phyloP scores from a whole-genome alignment of 1,284 basidiomycete species.

The Ustilago nuda region DNA sequence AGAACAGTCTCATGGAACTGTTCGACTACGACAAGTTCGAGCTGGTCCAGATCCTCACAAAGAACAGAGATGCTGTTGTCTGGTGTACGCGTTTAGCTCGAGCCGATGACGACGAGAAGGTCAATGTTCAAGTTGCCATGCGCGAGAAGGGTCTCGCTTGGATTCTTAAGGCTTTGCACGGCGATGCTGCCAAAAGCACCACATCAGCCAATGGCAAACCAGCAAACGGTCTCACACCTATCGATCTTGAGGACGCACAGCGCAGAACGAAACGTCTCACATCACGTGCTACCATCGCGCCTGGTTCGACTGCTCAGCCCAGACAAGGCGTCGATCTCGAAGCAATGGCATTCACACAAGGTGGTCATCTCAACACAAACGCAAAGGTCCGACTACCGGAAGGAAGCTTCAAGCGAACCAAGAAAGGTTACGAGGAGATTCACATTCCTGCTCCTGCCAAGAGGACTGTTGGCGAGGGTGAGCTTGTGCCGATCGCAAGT shows the following conservation, averaged over 20 bases:
- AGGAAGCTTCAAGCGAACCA: conserved; percentile 94
- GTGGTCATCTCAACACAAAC: conserved; percentile 96
- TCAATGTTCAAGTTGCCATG: conserved; percentile 98
- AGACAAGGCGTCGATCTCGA: conserved; percentile 90
- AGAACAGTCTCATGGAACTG: conserved; percentile 96
- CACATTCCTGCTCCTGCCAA: conserved; percentile 94
- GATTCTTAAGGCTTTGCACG: conserved; percentile 85
- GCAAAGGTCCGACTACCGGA: conserved; percentile 98
- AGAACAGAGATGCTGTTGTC: conserved; percentile 94
- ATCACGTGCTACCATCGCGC: conserved; percentile 87
- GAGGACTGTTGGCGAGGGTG: conserved; percentile 74
- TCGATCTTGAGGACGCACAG: conserved; percentile 79
- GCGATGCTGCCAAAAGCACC: conserved; percentile 22
- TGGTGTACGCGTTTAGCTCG: conserved; percentile 98
- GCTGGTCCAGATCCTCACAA: conserved; percentile 88
- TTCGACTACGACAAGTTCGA: conserved; percentile 94
- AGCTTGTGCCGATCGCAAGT: conserved; percentile 79
- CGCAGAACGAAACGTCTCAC: conserved; percentile 73
- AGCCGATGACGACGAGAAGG: conserved; percentile 86
- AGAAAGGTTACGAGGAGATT: conserved; percentile 98
- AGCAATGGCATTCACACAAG: conserved; percentile 93
- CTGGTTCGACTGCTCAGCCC: conserved; percentile 84
- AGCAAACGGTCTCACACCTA: conserved; percentile 73
- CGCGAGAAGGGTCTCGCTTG: conserved; percentile 95
- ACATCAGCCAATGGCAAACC: conserved; percentile 27